Conservation (phyloP, 139 green algal genomes). For the Penium margaritaceum region DNA sequence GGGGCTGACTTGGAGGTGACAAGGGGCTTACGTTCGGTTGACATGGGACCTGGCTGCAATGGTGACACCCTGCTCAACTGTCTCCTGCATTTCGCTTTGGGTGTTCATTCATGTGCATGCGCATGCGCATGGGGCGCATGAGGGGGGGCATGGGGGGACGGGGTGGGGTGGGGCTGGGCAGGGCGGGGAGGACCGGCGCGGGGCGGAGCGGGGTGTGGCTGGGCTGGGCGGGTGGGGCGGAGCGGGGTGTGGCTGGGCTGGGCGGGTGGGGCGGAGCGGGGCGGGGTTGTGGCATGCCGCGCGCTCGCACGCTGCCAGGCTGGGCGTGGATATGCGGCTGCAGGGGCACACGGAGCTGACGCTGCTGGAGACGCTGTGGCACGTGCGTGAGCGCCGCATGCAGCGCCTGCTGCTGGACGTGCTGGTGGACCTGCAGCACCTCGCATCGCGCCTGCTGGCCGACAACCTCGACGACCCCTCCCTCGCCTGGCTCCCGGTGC, state of each 20-base stretch:
- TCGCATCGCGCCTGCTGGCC: neutral
- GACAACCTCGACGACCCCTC: neutral
- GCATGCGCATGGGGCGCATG: too few species aligned
- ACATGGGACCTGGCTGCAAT: too few species aligned
- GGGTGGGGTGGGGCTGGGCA: neutral
- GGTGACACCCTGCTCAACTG: too few species aligned
- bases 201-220: neutral
- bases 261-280: neutral
- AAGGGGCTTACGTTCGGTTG: too few species aligned
- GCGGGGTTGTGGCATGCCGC: neutral
- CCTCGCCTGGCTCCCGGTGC: neutral
- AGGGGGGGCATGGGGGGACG: too few species aligned
- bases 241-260: neutral
- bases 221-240: neutral
- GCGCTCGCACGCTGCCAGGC: neutral
- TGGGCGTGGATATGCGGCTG: constrained; percentile 9
- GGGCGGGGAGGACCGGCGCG: neutral
- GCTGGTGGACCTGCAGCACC: constrained; percentile 5
- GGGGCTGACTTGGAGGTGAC: too few species aligned
- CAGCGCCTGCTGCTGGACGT: constrained; percentile 2
- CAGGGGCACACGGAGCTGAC: constrained; percentile 19
- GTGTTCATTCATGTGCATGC: too few species aligned
- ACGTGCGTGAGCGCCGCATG: neutral
- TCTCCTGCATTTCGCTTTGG: too few species aligned
- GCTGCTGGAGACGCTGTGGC: constrained; percentile 1